Percentiles rank a stretch among this genome's conserved stretches.
These are phyloP conservation scores for Gaultheria prostrata DNA, from an alignment of 148 eudicot species.

Conservation along the genomic window DNA sequence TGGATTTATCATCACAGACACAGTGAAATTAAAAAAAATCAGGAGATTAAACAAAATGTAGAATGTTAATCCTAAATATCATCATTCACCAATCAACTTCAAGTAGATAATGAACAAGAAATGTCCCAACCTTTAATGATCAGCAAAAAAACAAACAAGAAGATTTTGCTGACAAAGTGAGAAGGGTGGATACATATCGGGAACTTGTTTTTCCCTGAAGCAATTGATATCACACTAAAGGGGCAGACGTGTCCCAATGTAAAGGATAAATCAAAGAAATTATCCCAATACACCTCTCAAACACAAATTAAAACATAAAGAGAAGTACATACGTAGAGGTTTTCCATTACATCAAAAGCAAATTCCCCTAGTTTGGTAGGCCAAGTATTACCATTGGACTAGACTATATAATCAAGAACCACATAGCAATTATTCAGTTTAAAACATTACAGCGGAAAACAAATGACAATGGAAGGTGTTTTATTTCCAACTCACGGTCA, in stretches of 20 bases:
- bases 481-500: too few relatives aligned
- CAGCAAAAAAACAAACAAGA: not conserved
- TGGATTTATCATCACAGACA: conserved; percentile 34
- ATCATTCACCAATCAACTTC: not conserved
- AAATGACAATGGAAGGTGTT: not conserved
- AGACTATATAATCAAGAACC: not conserved
- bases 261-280: not conserved
- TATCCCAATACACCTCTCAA: not conserved
- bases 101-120: not conserved
- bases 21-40: not conserved
- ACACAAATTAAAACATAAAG: not conserved
- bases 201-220: conserved; percentile 15
- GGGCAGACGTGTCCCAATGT: conserved; percentile 8
- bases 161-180: conserved; percentile 18
- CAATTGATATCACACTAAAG: conserved; percentile 2
- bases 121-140: conserved; percentile 17
- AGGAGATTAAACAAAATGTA: not conserved
- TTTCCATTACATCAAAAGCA: not conserved
- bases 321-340: not conserved
- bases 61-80: not conserved
- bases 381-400: not conserved
- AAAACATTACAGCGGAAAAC: not conserved
- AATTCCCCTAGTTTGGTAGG: not conserved
- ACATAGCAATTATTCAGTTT: not conserved
- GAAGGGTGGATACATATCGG: conserved; percentile 12